These are phyloP conservation scores for Auxenochlorella pyrenoidosa DNA, from an alignment of 139 green algal genomes.

Conservation along the genomic window DNA sequence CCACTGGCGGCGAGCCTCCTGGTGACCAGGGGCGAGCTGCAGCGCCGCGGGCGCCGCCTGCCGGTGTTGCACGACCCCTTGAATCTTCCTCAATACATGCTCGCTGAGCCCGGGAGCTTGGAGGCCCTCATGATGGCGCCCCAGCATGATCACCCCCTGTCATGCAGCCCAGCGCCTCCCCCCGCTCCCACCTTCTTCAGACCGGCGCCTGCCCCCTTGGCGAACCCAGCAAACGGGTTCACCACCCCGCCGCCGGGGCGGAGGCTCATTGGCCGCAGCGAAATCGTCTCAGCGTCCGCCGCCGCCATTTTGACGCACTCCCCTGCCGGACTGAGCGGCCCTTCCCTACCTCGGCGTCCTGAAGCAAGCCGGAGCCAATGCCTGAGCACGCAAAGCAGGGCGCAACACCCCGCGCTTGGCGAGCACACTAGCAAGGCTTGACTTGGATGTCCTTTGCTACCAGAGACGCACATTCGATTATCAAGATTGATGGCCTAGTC, in stretches of 20 bases:
- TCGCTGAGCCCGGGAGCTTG: not conserved
- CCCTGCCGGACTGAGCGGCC: too few relatives aligned
- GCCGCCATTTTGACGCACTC: not conserved
- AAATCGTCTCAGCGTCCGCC: slow-evolving; percentile 18
- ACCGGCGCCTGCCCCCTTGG: slow-evolving; percentile 71
- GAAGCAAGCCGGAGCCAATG: not conserved
- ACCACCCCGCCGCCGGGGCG: slow-evolving; percentile 56
- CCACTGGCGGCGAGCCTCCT: too few relatives aligned
- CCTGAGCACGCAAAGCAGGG: not conserved
- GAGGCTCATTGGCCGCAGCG: slow-evolving; percentile 64
- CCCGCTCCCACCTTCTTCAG: slow-evolving; percentile 59
- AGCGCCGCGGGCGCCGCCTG: too few relatives aligned
- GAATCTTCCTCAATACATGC: too few relatives aligned
- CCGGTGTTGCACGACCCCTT: too few relatives aligned
- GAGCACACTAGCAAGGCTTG: too few relatives aligned
- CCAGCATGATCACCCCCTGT: not conserved
- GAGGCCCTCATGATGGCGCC: not conserved
- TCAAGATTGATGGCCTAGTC: too few relatives aligned
- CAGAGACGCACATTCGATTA: too few relatives aligned
- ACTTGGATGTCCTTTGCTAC: not conserved
- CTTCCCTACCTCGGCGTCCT: not conserved
- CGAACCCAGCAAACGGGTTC: slow-evolving; percentile 83
- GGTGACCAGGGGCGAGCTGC: too few relatives aligned
- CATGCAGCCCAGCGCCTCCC: not conserved
- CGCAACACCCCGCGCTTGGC: not conserved